phyloP scores from a whole-genome alignment of 306 rosid species.

The Corylus heterophylla region DNA sequence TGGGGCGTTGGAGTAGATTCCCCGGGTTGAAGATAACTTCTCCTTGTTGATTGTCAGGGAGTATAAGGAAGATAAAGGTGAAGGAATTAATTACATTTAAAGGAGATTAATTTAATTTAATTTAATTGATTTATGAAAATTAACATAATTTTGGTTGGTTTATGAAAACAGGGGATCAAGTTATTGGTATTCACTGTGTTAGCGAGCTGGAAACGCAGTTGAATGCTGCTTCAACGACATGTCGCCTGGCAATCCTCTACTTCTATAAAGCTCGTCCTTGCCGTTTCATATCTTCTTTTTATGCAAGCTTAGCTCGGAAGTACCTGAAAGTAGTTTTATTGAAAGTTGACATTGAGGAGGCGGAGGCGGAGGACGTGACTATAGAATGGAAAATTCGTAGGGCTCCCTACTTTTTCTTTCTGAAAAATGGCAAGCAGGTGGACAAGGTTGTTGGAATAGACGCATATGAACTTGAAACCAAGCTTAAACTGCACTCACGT shows the following conservation, averaged over 20 bases:
- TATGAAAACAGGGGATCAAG: constrained; percentile 52
- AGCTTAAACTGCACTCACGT: constrained; percentile 50
- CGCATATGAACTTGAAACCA: constrained; percentile 54
- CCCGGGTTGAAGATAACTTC: too few species aligned
- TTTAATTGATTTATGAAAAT: too few species aligned
- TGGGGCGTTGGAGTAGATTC: too few species aligned
- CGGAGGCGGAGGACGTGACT: constrained; percentile 46
- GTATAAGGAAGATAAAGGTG: too few species aligned
- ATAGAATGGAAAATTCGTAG: constrained; percentile 67
- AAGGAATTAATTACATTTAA: too few species aligned
- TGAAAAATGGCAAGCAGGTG: constrained; percentile 61
- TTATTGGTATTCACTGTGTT: constrained; percentile 54
- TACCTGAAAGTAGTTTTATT: constrained; percentile 61
- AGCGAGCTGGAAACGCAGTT: constrained; percentile 58
- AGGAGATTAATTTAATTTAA: too few species aligned
- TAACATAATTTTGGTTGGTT: constrained; percentile 1
- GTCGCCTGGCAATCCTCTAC: constrained; percentile 66
- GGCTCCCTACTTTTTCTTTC: constrained; percentile 74
- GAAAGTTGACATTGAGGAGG: constrained; percentile 78
- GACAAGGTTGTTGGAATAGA: constrained; percentile 74
- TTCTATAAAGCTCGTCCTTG: constrained; percentile 67
- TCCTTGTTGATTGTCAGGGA: too few species aligned
- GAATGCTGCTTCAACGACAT: constrained; percentile 67
- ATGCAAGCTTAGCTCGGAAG: constrained; percentile 70
- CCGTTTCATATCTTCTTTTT: constrained; percentile 67